Base-by-base conservation (phyloP, 352 stramenopile genomes). In the Pythium aristosporum region DNA sequence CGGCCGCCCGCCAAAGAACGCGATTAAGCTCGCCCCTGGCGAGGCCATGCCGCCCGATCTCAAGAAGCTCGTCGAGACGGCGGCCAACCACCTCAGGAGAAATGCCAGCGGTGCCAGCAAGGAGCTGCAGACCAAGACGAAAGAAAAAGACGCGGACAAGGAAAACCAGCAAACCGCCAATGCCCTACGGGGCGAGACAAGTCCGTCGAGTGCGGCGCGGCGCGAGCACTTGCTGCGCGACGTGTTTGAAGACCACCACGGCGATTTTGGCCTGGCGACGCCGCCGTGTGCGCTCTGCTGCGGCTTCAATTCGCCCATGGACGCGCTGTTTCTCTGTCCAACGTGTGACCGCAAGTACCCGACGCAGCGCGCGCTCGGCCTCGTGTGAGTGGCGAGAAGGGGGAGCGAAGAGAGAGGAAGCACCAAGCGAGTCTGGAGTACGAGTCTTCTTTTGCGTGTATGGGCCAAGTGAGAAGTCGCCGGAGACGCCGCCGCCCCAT, bases 321-420 rank as follows among this genome's bases (percentile, higher is more conserved):
- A 88, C 30, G 76, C 74, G 65, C 74, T 90, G 30, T 90, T 91
- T 62, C 56, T 94, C 25, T 91, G 82, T 18, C 69, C 71, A 7
- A 69, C 76, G 37, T 92, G 82, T 71, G 85, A 94, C 64, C 74
- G 74, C 63, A 94, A 92, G 65, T 92, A 92, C 71, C 84, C 84
- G 61, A 92, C 84, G 57, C 84, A 90, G 64, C 80, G 84, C 39
- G 68, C 79, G 42, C 74, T 92, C 5, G 74, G 79, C n/a, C 76
- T 71, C 44, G 71, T 82, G 43, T 87, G 62, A 69, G 7, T 16
- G 11, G 30, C 20, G 43, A 7, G 7, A 42, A 2, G 37, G 15
- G 37, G 11, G 11, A 42, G 10, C 3, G 25, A 30, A 30, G 25
- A 30, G 25, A 30, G 25, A 30, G 25, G 5, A 30, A 30, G 25